phyloP scores from a whole-genome alignment of 345 rosid species.

The Aethionema arabicum region DNA sequence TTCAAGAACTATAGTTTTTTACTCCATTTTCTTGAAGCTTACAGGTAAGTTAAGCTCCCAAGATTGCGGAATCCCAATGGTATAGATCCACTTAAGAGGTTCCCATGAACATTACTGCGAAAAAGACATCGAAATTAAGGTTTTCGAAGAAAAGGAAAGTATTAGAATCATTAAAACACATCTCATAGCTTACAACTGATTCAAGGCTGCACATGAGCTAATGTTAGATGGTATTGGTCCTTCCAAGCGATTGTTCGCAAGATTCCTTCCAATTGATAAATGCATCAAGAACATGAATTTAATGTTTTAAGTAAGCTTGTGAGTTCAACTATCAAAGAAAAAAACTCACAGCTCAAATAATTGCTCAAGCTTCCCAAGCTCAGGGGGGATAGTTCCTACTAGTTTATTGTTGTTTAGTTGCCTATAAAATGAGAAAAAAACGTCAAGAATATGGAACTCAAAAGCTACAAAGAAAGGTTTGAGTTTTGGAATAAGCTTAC shows the following conservation, averaged over 20 bases:
- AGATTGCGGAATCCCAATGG: slow-evolving; percentile 74
- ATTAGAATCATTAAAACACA: background rate
- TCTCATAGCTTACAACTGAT: slow-evolving; percentile 65
- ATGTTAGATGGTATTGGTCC: slow-evolving; percentile 86
- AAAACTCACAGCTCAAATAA: slow-evolving; percentile 82
- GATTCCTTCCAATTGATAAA: slow-evolving; percentile 54
- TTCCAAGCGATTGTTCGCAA: slow-evolving; percentile 74
- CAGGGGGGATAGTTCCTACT: slow-evolving; percentile 76
- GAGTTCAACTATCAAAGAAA: background rate
- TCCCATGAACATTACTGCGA: slow-evolving; percentile 82
- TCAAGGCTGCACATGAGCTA: slow-evolving; percentile 84
- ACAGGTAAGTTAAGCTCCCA: slow-evolving; percentile 89
- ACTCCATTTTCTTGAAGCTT: slow-evolving; percentile 34
- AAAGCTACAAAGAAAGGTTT: background rate
- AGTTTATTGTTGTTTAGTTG: slow-evolving; percentile 77
- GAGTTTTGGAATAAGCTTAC: slow-evolving; percentile 42
- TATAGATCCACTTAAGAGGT: slow-evolving; percentile 68
- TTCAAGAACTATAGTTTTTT: background rate
- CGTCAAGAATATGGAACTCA: slow-evolving; percentile 3
- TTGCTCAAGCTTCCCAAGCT: slow-evolving; percentile 88
- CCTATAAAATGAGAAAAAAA: slow-evolving; percentile 38
- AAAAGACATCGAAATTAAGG: background rate
- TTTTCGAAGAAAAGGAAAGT: slow-evolving; percentile 2
- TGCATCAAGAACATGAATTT: background rate
- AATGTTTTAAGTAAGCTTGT: background rate